Evolutionary conservation across 768 basidiomycete species (phyloP), one percentile per base, ranked within the genome.

Genomic region (Lentinula guzmanii): DNA sequence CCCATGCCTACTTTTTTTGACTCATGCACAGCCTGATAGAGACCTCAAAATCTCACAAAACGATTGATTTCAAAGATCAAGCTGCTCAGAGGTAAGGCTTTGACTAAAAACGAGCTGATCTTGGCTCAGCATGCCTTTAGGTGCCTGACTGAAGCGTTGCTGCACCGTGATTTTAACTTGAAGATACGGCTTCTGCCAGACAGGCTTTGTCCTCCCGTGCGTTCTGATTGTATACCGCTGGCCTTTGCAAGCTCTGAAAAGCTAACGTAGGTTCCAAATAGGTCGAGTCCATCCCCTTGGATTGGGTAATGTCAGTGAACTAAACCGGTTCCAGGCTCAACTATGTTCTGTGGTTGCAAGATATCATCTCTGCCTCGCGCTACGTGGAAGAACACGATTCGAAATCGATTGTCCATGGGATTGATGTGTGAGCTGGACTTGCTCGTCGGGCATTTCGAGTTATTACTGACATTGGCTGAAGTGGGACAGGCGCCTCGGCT

Each of bases 401-500:
- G 4, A 2, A 24, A 4, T 4, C 24, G n/a, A 5, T 46, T n/a
- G 69, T 87, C 13, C 72, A 71, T 7, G 90, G 86, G 0, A 70
- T 91, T 11, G 93, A 95, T 66, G 82, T 95, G 94, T 94, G 69
- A 56, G 86, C 54, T 46, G 11, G 0, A 34, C 7, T 37, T 35
- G 31, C 15, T 35, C 24, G 31, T 31, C 3, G n/a, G 9, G 37
- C 33, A 31, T 3, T 37, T 4, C 21, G 15, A 10, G 21, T 33
- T 24, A 1, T n/a, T 5, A 21, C 33, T 41, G n/a, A 56, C 16
- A n/a, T 4, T 28, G 7, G 10, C 28, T 18, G 8, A 4, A 93
- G 93, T 42, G 96, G 96, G 21, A 96, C 95, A 7, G 96, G 96
- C 0, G 87, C 94, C 6, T 91, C 91, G 0, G 90, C 86, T 0